Conservation (phyloP, 805 yeast genomes). For the Yarrowia bubula region DNA sequence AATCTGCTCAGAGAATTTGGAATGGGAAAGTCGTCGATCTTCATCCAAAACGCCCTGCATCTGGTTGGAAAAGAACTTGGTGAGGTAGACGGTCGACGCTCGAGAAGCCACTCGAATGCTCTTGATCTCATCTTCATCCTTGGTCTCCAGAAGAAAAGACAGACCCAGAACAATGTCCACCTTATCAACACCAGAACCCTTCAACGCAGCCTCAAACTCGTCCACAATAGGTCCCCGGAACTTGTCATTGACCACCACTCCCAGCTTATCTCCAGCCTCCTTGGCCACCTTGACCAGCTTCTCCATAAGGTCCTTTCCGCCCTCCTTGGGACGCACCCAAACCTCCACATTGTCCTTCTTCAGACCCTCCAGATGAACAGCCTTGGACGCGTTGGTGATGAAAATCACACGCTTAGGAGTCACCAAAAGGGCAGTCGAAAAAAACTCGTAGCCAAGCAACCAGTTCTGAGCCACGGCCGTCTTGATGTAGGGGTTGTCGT, state of each 20-base stretch:
- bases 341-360: slow-evolving; percentile 48
- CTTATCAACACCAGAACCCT: slow-evolving; percentile 42
- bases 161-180: slow-evolving; percentile 55
- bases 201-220: slow-evolving; percentile 59
- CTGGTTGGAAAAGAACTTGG: slow-evolving; percentile 73
- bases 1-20: slow-evolving; percentile 67
- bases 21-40: slow-evolving; percentile 71
- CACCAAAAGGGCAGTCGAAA: slow-evolving; percentile 77
- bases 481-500: slow-evolving; percentile 85
- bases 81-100: slow-evolving; percentile 73
- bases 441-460: slow-evolving; percentile 92
- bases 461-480: slow-evolving; percentile 70
- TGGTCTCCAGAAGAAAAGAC: slow-evolving; percentile 62
- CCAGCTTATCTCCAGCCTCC: slow-evolving; percentile 50
- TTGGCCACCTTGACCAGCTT: slow-evolving; percentile 48
- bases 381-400: slow-evolving; percentile 80
- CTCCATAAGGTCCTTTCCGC: slow-evolving; percentile 61
- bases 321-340: slow-evolving; percentile 78
- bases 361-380: slow-evolving; percentile 69
- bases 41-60: slow-evolving; percentile 87
- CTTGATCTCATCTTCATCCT: slow-evolving; percentile 75
- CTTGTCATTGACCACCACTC: slow-evolving; percentile 70
- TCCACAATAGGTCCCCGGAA: slow-evolving; percentile 80
- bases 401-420: slow-evolving; percentile 58
- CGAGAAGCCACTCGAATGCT: slow-evolving; percentile 68